Base-by-base conservation (phyloP, 371 early-diverging fungal species). In the Dinochytrium kinnereticum region DNA sequence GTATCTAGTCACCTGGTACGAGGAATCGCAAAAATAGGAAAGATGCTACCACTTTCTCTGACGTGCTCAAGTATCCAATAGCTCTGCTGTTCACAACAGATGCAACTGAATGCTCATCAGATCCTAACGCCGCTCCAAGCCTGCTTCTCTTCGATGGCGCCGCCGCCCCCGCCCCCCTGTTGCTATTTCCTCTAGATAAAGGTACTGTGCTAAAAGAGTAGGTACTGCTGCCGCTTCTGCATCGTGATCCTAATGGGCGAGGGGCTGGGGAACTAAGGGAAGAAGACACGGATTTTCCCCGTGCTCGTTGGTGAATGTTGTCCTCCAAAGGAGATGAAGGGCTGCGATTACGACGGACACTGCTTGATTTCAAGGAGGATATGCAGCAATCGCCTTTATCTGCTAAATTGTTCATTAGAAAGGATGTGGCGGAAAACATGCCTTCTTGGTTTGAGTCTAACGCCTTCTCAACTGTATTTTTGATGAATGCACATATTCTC, bases 1-100 rank as follows among this genome's bases (percentile, higher is more conserved):
- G 57, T 13, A 31, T 57, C 53, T 51, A 2, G 10, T 13, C 72
- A 87, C 87, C 86, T 40, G 90, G 90, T 28, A 90, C 82, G 44
- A 90, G 81, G 75, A 89, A 88, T 51, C 90, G 80, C 19, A 90
- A 78, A 70, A 90, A 89, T 19, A 90, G 72, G 31, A 90, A 85
- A 68, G 89, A 87, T 37, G 89, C 89, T 64, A 90, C 81, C 7
- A 90, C 84, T 55, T 86, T 86, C 57, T 90, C 90, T 0, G 80
- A 59, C 17, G 80, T 57, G 15, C 76, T 76, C 1, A 85, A 76
- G 15, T 64, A 50, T 26, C 70, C 59, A 34, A 26, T 31, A 15
- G 70, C 36, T 59, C 70, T 3, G 26, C n/a, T 44, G 19, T 44
- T 44, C 44, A 44, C 13, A 44, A 7, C 44, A 44, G 7, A 19